Evolutionary conservation across 1,284 basidiomycete species (phyloP).

Genomic region (Microbotryum scabiosae): DNA sequence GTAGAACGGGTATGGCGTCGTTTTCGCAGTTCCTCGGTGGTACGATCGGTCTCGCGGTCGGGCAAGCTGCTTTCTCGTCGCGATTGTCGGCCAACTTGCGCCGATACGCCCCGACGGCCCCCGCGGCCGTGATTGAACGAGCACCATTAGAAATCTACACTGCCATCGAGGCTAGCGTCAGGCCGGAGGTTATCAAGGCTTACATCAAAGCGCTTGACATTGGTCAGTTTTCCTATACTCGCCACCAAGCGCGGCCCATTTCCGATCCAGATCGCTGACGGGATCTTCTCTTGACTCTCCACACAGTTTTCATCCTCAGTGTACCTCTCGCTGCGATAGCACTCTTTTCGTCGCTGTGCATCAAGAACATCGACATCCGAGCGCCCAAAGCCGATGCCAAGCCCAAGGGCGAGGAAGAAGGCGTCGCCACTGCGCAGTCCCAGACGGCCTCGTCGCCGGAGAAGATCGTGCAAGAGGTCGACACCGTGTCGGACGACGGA

Average conservation of each 20-base stretch:
- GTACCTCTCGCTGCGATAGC: constrained; percentile 16
- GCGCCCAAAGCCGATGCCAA: not conserved
- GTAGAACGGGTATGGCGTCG: constrained; percentile 12
- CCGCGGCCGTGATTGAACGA: constrained; percentile 15
- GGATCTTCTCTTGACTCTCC: not conserved
- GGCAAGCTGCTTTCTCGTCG: constrained; percentile 16
- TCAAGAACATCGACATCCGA: constrained; percentile 27
- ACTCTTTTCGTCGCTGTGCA: constrained; percentile 3
- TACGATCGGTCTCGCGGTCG: constrained; percentile 19
- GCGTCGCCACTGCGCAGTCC: no score
- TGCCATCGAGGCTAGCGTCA: not conserved
- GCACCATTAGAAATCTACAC: constrained; percentile 19
- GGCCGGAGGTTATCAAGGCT: constrained; percentile 6
- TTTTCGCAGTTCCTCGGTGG: constrained; percentile 16
- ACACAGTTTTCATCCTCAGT: constrained; percentile 5
- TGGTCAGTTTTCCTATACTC: not conserved
- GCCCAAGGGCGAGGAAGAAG: not conserved
- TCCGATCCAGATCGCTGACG: no score
- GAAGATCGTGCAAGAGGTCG: no score
- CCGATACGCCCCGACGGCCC: constrained; percentile 18
- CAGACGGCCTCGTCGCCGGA: no score
- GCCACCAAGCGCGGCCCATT: not conserved
- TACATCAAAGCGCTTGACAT: constrained; percentile 20
- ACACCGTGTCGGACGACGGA: no score
- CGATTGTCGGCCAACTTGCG: constrained; percentile 19